Base-by-base conservation (phyloP, 2,329 filamentous ascomycete species). In the Fusarium veterinarium region DNA sequence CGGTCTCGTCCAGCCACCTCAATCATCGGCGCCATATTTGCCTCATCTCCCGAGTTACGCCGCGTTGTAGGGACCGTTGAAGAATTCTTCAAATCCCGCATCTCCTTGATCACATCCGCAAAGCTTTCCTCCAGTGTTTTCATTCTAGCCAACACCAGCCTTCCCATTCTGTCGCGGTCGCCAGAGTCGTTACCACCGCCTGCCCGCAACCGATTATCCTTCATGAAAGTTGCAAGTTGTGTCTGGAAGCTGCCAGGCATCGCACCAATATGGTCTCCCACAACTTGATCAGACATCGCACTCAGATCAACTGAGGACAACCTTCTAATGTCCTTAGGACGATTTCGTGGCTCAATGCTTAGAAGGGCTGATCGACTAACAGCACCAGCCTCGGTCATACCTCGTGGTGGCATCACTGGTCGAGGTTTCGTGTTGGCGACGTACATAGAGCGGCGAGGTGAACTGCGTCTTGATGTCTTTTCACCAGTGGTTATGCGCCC, bases 61-160 rank as follows among this genome's bases (percentile, higher is more conserved):
- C 84, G 83, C 11, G 87, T 87, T 5, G 85, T 83, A 6, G 84
- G 83, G 38, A 81, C 81, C n/a, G 83, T 85, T 35, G 83, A 84
- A 42, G 81, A 83, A 51, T 81, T 82, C 81, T 85, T 89, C 79
- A 89, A 83, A 71, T 90, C 89, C 69, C 93, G 90, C 80, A 97
- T 91, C 80, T 96, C 94, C 70, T 90, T 90, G 63, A 95, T 89
- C n/a, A 97, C 91, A 67, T 97, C 94, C 5, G 92, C 89, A 80
- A 98, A 95, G 19, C 95, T 92, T 81, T 97, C 94, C 80, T 98
- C 95, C 5, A 98, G 86, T 12, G 92, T 95, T 80, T 96, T 96
- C 94, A 98, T 98, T 38, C 94, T 87, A 13, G 94, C 94, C 49
- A 98, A 85, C 82, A 98, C 92, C 49, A 97, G 87, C 62, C 94